phyloP scores from a whole-genome alignment of 495 filamentous ascomycete species.

The Neurospora sp. region DNA sequence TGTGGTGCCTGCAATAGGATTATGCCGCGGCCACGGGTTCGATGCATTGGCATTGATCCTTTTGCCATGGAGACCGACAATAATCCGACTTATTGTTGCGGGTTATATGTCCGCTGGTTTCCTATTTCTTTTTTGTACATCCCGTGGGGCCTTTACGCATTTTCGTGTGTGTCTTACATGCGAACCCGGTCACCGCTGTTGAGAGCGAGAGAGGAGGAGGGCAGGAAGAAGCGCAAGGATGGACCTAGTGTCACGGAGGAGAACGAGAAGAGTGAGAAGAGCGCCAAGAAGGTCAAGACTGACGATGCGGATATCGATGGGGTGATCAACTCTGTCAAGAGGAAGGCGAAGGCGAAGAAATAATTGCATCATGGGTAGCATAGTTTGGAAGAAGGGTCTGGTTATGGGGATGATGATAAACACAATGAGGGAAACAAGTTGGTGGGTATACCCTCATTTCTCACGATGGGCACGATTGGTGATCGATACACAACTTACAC shows the following conservation, averaged over 20 bases:
- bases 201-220: constrained; percentile 49
- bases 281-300: constrained; percentile 31
- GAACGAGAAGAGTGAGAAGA: constrained; percentile 37
- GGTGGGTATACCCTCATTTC: neutral
- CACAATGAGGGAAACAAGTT: neutral
- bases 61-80: no score
- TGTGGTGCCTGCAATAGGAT: no score
- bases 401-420: neutral
- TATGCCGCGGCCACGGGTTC: no score
- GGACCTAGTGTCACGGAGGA: constrained; percentile 39
- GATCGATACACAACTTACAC: neutral
- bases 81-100: neutral
- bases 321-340: constrained; percentile 58
- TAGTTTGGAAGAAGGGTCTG: neutral
- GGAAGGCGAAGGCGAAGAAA: constrained; percentile 33
- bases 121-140: no score
- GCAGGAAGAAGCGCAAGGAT: constrained; percentile 57
- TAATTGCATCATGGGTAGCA: neutral
- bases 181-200: no score
- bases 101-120: neutral
- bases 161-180: neutral
- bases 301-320: constrained; percentile 44
- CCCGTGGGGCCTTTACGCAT: no score
- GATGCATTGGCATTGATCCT: no score
- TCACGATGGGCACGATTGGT: neutral